Base-by-base conservation (phyloP, 1,284 basidiomycete genomes). In the Trichosporon sp. region DNA sequence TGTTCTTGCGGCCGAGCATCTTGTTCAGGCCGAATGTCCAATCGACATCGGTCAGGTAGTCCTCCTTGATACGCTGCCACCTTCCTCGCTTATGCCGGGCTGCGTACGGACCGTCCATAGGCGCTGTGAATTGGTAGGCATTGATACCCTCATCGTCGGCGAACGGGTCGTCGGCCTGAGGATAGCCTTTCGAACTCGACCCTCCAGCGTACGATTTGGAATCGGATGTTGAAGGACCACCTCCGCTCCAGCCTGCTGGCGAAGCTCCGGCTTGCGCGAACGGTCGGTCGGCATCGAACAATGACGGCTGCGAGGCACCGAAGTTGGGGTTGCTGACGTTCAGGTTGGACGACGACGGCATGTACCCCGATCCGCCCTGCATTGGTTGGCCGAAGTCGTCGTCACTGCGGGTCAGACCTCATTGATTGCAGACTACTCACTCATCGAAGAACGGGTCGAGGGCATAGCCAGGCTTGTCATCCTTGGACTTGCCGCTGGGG, bases 361-460 rank as follows among this genome's bases (percentile, higher is more conserved):
- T 74, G 66, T 81, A 81, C 1, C 73, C 77, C 8, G 62, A 38
- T 9, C 76, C 56, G 11, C 70, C 75, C 18, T 78, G 75, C 12
- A 69, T 68, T 3, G 75, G 70, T 18, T 74, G 67, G 9, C 74
- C 77, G 64, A 78, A 79, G 67, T 83, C 80, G 58, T 82, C 81
- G 69, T 83, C 82, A 66, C 81, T 83, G 70, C 0, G 18, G 6
- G 64, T 67, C 64, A 72, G 62, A 18, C 8, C n/a, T 13, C 5
- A 11, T 5, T 0, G 2, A 23, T 4, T 2, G 18, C 15, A 11
- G 18, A 15, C 6, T 4, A 31, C 79, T 76, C 68, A 81, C 82
- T 83, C 82, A 73, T 83, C 81, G 68, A 83, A 83, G 76, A 83
- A 83, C 0, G 80, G 80, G 72, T 83, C 82, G 51, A 83, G 67